Evolutionary conservation across 495 filamentous ascomycete genomes (phyloP).

Genomic region (Hamigera avellanea): DNA sequence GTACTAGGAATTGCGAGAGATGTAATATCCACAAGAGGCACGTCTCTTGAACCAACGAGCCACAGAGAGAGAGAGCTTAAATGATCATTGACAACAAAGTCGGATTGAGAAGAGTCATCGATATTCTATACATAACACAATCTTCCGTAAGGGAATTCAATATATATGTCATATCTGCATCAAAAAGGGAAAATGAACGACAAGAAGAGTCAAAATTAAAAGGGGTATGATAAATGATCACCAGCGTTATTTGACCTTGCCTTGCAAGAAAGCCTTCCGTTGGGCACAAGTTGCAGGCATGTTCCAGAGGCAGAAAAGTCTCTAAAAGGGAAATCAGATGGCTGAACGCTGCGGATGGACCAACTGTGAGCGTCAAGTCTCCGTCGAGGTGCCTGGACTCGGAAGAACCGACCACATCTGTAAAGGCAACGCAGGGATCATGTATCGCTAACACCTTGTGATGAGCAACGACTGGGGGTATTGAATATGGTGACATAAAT

Average conservation of each 20-base stretch:
- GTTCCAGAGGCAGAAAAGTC: too few species aligned
- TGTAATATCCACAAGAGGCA: too few species aligned
- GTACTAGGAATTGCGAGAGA: too few species aligned
- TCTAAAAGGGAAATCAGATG: too few species aligned
- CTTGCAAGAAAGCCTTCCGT: background rate
- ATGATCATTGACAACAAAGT: background rate
- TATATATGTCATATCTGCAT: background rate
- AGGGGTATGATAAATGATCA: background rate
- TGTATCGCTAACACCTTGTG: background rate
- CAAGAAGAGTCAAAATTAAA: background rate
- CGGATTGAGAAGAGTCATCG: background rate
- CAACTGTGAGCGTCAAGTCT: too few species aligned
- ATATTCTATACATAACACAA: background rate
- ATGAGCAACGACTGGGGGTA: background rate
- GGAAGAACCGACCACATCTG: too few species aligned
- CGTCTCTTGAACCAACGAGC: too few species aligned
- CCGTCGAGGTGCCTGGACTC: too few species aligned
- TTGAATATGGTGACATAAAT: background rate
- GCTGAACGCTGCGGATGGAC: too few species aligned
- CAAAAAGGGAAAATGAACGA: background rate
- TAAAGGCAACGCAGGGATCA: too few species aligned
- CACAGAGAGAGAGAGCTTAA: too few species aligned
- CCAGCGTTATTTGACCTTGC: background rate
- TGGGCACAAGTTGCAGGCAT: too few species aligned
- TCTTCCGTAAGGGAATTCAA: background rate